Evolutionary conservation across 23 red algal species (phyloP).

Genomic region (Chondrus crispus): DNA sequence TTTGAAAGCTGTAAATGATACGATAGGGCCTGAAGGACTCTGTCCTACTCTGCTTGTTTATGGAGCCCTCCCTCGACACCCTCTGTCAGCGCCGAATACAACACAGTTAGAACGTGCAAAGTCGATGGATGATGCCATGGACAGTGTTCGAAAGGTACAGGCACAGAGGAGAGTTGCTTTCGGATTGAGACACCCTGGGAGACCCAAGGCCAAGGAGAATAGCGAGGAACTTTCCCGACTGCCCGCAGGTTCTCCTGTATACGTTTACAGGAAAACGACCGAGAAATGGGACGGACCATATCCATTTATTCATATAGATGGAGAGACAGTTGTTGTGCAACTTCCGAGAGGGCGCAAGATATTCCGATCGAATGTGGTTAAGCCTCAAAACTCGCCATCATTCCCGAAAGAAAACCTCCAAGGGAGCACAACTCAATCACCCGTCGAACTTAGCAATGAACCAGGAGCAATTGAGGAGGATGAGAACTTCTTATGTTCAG

Average conservation of each 20-base stretch:
- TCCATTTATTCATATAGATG: background rate
- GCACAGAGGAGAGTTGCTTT: constrained; percentile 13
- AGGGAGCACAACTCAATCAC: no score
- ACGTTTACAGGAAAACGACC: background rate
- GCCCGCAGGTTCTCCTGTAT: background rate
- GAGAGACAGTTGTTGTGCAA: constrained; percentile 41
- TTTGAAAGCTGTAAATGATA: constrained; percentile 3
- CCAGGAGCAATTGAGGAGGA: no score
- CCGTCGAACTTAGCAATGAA: no score
- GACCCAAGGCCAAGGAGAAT: background rate
- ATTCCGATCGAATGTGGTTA: constrained; percentile 23
- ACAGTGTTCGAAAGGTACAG: constrained; percentile 25
- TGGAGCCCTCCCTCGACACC: background rate
- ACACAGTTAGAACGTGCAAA: background rate
- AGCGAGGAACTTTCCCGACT: background rate
- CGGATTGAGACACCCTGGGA: background rate
- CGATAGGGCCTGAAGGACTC: constrained; percentile 22
- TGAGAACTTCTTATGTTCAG: no score
- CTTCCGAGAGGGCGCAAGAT: background rate
- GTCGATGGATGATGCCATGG: background rate
- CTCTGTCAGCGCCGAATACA: background rate
- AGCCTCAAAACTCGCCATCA: no score
- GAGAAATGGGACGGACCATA: constrained; percentile 24
- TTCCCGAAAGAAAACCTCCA: no score
- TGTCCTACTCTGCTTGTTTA: constrained; percentile 11